Evolutionary conservation across 164 flowering plant species (phyloP).

Genomic region (Taxillus chinensis): DNA sequence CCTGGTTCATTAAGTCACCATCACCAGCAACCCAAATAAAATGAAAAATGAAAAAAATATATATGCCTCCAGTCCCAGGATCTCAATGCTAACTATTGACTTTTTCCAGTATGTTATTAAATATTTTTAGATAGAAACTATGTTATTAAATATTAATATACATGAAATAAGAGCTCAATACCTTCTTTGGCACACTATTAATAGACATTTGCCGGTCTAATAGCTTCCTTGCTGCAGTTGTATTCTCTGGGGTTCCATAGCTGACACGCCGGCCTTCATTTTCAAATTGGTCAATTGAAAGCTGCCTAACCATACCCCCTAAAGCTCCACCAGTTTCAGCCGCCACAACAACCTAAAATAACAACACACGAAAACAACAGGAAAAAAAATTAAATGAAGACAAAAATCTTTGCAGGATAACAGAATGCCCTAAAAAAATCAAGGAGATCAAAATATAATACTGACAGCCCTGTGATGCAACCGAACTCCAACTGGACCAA

Average conservation of each 20-base stretch:
- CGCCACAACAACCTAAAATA: conserved; percentile 74
- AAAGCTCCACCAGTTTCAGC: conserved; percentile 90
- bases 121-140: neutral
- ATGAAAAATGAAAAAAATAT: too few species aligned
- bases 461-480: conserved; percentile 95
- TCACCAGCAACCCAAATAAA: too few species aligned
- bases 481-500: conserved; percentile 67
- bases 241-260: conserved; percentile 97
- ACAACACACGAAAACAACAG: conserved; percentile 2
- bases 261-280: conserved; percentile 98
- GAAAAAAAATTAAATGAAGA: neutral
- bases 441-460: conserved; percentile 12
- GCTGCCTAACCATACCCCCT: conserved; percentile 81
- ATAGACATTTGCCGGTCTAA: conserved; percentile 96
- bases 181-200: conserved; percentile 98
- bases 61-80: neutral
- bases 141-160: neutral
- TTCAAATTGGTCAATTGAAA: conserved; percentile 85
- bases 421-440: conserved; percentile 1
- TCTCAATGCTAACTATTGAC: neutral
- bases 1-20: too few species aligned
- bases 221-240: conserved; percentile 92
- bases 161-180: conserved; percentile 13
- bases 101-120: too few species aligned
- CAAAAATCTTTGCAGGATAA: neutral